Base-by-base conservation (phyloP, 192 early-diverging fungal species). In the Allomyces macrogynus region DNA sequence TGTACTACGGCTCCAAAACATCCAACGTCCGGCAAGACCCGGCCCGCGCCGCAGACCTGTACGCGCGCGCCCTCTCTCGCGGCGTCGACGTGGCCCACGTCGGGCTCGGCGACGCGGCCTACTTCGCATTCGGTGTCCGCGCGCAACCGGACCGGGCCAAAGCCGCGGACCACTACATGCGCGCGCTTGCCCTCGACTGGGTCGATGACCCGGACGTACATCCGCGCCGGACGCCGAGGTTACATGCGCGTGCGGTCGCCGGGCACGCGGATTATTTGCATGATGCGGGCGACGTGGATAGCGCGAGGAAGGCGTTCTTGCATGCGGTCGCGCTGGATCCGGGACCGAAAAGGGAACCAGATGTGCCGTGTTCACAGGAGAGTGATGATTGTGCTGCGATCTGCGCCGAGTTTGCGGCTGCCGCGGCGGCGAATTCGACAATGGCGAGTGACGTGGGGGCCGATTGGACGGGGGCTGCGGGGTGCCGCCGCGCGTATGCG, bases 401-500 rank as follows among this genome's bases (percentile, higher is more conserved):
- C 5, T 40, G 8, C 8, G 32, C 32, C 32, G 32, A 40, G 32
- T 40, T 40, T 40, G 32, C 32, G 32, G 32, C 32, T 4, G 26
- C 26, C 26, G 26, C 26, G 5, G 32, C 32, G 32, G 32, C 32
- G 5, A 40, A 40, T 40, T 7, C 32, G 32, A 8, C 7, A 7
- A 7, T 40, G 7, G 3, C 32, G 32, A 27, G 26, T 27, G 32
- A 40, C 8, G 32, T 7, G 32, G 32, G 32, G 5, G 32, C 32
- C 32, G 32, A 40, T 40, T 40, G 32, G 32, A 40, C 32, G 5
- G 68, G 61, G 43, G 66, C 43, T 23, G 73, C 73, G 1, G 27
- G 72, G 69, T 63, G 73, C 72, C 72, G 73, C 68, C 0, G 68
- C 26, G 18, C 72, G 70, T 57, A 73, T 70, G 63, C 70, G 68